A percentile compares a stretch with the other conserved stretches of the same genome.
These are phyloP conservation scores for Fomitopsis pinicola DNA, from an alignment of 1,284 basidiomycete genomes.

Conservation along the genomic window DNA sequence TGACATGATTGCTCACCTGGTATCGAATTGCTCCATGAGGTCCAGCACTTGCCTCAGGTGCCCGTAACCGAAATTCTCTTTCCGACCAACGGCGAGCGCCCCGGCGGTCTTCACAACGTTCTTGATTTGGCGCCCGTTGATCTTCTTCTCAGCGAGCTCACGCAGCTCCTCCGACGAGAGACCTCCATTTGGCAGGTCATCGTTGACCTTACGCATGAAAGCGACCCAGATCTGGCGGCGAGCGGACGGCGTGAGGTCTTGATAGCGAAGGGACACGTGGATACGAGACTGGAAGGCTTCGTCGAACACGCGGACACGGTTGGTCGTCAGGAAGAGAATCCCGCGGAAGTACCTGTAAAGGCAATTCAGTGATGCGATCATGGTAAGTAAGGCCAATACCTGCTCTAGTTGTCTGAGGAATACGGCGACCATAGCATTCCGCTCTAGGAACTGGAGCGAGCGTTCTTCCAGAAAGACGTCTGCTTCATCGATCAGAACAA, in stretches of 20 bases:
- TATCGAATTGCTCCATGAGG: conserved; percentile 56
- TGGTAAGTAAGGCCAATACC: neutral
- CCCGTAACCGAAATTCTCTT: conserved; percentile 38
- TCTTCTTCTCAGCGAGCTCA: conserved; percentile 42
- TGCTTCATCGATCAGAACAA: conserved; percentile 58
- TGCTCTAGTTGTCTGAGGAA: conserved; percentile 30
- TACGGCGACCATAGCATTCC: conserved; percentile 65
- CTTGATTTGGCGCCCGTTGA: conserved; percentile 65
- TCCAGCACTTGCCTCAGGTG: conserved; percentile 57
- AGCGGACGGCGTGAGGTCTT: conserved; percentile 46
- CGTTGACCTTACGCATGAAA: conserved; percentile 48
- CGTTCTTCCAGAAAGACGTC: conserved; percentile 59
- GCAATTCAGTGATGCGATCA: neutral
- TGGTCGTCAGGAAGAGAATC: conserved; percentile 65
- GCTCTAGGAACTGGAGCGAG: conserved; percentile 51
- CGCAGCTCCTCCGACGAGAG: conserved; percentile 41
- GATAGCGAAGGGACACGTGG: conserved; percentile 60
- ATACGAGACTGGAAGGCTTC: conserved; percentile 67
- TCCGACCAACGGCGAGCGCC: conserved; percentile 46
- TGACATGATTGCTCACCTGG: conserved; percentile 29
- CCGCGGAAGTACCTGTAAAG: conserved; percentile 55
- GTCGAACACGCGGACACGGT: conserved; percentile 62
- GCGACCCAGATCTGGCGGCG: conserved; percentile 55
- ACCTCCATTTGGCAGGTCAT: conserved; percentile 23
- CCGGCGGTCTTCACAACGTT: conserved; percentile 60